Percentiles rank a stretch among this genome's conserved stretches.
Conservation (phyloP, 176 grass and related monocot genomes). For the Hsuehochloa calcarea region DNA sequence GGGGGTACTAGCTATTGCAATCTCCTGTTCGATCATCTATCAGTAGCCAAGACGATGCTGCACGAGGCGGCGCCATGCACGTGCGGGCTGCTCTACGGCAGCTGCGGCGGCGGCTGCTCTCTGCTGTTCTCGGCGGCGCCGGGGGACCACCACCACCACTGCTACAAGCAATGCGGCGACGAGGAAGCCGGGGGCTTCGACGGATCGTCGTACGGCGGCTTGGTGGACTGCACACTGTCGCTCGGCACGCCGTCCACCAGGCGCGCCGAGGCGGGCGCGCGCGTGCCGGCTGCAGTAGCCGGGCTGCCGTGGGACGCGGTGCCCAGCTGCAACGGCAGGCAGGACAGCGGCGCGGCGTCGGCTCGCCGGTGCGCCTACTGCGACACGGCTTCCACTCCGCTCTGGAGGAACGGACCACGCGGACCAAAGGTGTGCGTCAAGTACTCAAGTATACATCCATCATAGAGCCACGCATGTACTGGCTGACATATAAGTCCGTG, state of each 20-base stretch:
- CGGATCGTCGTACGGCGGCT: slow-evolving; percentile 25
- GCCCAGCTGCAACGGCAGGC: slow-evolving; percentile 25
- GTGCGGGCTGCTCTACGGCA: slow-evolving; percentile 68
- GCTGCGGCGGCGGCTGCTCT: slow-evolving; percentile 66
- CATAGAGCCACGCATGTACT: not conserved
- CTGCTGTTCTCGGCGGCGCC: slow-evolving; percentile 41
- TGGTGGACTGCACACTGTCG: slow-evolving; percentile 91
- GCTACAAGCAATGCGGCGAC: slow-evolving; percentile 38
- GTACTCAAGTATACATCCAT: not conserved
- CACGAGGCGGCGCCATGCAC: slow-evolving; percentile 64
- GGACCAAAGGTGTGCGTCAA: slow-evolving; percentile 91
- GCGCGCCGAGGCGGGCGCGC: slow-evolving; percentile 48
- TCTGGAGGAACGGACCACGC: slow-evolving; percentile 90
- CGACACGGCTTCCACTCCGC: slow-evolving; percentile 84
- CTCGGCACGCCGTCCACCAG: slow-evolving; percentile 92
- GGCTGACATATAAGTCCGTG: not conserved
- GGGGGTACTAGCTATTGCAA: not conserved
- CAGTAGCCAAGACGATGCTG: slow-evolving; percentile 33
- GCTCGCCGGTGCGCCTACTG: slow-evolving; percentile 88
- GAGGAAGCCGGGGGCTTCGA: not conserved
- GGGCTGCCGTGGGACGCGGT: slow-evolving; percentile 52
- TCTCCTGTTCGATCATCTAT: not conserved
- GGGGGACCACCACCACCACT: slow-evolving; percentile 36
- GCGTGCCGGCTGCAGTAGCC: not conserved
- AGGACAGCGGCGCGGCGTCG: slow-evolving; percentile 9